These are phyloP conservation scores for Teunomyces panamensis DNA, from an alignment of 805 yeast species.

Conservation along the genomic window DNA sequence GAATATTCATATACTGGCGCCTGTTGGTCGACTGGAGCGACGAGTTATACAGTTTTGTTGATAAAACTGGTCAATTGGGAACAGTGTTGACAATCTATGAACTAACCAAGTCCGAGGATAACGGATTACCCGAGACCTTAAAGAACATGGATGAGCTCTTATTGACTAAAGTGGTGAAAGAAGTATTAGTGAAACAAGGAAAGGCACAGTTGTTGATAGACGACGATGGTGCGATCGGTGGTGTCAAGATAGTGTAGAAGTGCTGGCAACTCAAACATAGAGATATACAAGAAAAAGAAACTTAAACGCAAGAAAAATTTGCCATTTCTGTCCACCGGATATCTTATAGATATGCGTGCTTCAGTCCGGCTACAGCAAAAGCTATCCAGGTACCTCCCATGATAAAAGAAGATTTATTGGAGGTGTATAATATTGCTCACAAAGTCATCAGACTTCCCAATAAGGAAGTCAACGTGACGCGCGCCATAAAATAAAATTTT, in stretches of 20 bases:
- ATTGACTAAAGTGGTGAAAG: constrained; percentile 50
- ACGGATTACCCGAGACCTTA: constrained; percentile 55
- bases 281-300: neutral
- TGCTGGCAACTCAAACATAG: neutral
- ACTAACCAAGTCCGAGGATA: constrained; percentile 60
- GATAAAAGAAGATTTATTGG: neutral
- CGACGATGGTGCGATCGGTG: constrained; percentile 65
- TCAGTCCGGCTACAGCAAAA: constrained; percentile 2
- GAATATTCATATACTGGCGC: constrained; percentile 59
- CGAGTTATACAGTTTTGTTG: constrained; percentile 38
- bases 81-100: constrained; percentile 82
- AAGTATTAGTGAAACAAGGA: constrained; percentile 59
- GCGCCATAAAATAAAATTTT: constrained; percentile 3
- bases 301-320: neutral
- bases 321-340: constrained; percentile 1
- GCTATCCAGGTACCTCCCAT: constrained; percentile 11
- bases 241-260: constrained; percentile 63
- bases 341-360: constrained; percentile 4
- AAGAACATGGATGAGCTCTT: constrained; percentile 58
- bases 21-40: constrained; percentile 49
- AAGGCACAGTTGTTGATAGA: constrained; percentile 72
- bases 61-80: constrained; percentile 72
- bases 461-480: constrained; percentile 1
- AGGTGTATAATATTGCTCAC: constrained; percentile 12
- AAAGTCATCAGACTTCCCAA: constrained; percentile 1